phyloP scores from a whole-genome alignment of 140 eudicot genomes.

The Ambrosia hybrid region DNA sequence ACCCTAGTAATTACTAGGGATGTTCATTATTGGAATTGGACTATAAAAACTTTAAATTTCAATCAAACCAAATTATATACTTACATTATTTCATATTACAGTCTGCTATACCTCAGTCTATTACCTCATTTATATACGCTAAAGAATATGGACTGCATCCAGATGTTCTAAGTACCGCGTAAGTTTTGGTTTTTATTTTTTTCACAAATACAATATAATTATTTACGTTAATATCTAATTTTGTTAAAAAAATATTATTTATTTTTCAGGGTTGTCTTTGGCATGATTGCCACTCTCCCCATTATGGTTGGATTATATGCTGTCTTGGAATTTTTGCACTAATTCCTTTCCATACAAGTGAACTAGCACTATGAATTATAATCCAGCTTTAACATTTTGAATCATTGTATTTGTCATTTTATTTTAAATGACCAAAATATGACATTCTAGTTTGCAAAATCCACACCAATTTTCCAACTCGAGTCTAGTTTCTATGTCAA shows the following conservation, averaged over 20 bases:
- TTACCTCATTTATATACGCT: conserved; percentile 76
- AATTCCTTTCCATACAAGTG: conserved; percentile 14
- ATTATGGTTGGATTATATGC: conserved; percentile 64
- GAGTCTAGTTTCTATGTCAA: background rate
- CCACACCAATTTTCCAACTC: background rate
- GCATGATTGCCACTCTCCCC: conserved; percentile 70
- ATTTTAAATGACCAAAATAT: too few species aligned
- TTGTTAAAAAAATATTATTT: background rate
- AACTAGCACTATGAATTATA: background rate
- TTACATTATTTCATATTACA: too few species aligned
- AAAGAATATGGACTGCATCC: conserved; percentile 83
- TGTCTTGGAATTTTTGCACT: conserved; percentile 50
- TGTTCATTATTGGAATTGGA: too few species aligned
- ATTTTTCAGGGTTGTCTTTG: conserved; percentile 59
- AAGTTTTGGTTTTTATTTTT: conserved; percentile 21
- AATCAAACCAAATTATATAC: too few species aligned
- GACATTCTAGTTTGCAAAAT: background rate
- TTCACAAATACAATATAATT: background rate
- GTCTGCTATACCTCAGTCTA: conserved; percentile 92
- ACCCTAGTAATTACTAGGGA: too few species aligned
- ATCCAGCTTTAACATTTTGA: too few species aligned
- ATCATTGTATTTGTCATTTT: too few species aligned
- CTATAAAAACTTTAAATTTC: too few species aligned
- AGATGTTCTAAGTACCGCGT: conserved; percentile 87
- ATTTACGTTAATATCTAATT: background rate